These are phyloP conservation scores for Chlorella sp. DNA, from an alignment of 139 green algal species.

Conservation along the genomic window DNA sequence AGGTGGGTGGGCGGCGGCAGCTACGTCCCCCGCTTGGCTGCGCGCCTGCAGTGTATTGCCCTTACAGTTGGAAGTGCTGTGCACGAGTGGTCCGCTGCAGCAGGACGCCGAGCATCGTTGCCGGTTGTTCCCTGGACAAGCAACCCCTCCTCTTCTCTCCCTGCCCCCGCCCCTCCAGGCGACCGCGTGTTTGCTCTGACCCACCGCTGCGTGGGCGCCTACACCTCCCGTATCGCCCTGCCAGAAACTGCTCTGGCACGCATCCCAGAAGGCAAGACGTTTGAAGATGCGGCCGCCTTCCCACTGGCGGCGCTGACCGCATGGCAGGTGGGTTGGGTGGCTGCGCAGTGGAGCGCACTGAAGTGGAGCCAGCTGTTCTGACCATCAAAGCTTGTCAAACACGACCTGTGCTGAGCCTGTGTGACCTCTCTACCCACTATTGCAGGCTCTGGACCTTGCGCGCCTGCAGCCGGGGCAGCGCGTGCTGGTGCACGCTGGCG, in stretches of 20 bases:
- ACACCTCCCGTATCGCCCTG: not conserved
- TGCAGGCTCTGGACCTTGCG: slow-evolving; percentile 2
- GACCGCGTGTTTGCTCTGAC: not conserved
- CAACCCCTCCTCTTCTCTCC: not conserved
- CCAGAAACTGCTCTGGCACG: slow-evolving; percentile 7
- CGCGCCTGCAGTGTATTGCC: not conserved
- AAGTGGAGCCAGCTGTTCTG: no score
- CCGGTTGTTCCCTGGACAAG: not conserved
- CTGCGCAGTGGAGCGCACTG: no score
- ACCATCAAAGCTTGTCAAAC: no score
- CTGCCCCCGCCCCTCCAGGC: not conserved
- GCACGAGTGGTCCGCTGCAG: not conserved
- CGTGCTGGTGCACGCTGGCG: slow-evolving; percentile 52
- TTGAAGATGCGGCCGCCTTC: slow-evolving; percentile 23
- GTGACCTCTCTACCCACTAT: no score
- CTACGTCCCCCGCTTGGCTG: not conserved
- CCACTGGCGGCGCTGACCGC: slow-evolving; percentile 38
- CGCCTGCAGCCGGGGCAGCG: not conserved
- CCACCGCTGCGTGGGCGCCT: not conserved
- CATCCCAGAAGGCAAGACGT: slow-evolving; percentile 9
- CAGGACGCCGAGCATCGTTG: not conserved
- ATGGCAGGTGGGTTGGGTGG: slow-evolving; percentile 8
- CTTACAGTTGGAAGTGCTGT: not conserved
- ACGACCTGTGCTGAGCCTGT: no score
- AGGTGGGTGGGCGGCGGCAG: not conserved